phyloP scores from a whole-genome alignment of 2,329 filamentous ascomycete genomes.

The Lasiodiplodia theobromae region DNA sequence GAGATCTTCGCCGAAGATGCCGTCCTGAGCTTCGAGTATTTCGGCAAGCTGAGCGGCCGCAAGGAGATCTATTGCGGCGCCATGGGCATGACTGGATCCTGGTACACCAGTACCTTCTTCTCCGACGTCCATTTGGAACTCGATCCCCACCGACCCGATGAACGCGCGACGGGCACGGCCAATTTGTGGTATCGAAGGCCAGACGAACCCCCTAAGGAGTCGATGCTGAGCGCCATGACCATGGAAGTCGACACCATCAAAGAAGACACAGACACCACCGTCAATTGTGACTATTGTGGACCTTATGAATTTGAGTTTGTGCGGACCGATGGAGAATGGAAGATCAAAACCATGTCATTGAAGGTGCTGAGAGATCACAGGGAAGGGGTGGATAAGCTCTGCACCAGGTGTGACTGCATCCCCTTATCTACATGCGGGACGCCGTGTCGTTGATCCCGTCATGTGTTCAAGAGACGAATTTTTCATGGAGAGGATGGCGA shows the following conservation, averaged over 20 bases:
- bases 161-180: neutral
- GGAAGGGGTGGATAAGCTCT: constrained; percentile 3
- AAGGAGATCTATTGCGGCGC: neutral
- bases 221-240: neutral
- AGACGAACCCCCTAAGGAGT: neutral
- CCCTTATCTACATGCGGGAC: constrained; percentile 2
- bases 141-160: constrained; percentile 1
- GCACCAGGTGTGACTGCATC: constrained; percentile 11
- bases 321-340: neutral
- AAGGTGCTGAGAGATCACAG: constrained; percentile 15
- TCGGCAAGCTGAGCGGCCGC: constrained; percentile 5
- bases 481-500: neutral
- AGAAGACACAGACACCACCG: neutral
- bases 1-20: constrained; percentile 16
- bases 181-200: constrained; percentile 1
- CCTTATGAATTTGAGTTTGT: constrained; percentile 13
- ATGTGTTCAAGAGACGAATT: neutral
- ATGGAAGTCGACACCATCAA: neutral
- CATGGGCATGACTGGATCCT: neutral
- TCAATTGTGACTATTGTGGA: neutral
- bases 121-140: constrained; percentile 3
- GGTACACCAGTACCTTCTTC: neutral
- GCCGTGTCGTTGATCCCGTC: neutral
- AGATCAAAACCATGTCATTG: constrained; percentile 15
- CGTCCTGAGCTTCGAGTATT: constrained; percentile 16